Percentiles rank a stretch among this genome's conserved stretches.
These are phyloP conservation scores for Sesbania bispinosa DNA, from an alignment of 306 rosid species.

Conservation along the genomic window DNA sequence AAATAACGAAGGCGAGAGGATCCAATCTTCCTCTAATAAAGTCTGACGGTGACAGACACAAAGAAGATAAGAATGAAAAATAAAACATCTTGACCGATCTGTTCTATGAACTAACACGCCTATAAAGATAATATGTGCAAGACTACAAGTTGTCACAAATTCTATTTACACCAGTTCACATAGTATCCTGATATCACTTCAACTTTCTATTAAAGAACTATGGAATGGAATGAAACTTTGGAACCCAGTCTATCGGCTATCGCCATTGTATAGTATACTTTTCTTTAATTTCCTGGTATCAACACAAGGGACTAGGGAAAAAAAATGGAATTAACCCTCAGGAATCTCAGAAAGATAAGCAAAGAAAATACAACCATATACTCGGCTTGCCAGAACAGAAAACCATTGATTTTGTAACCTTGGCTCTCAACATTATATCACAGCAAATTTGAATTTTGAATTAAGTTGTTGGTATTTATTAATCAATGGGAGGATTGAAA, in stretches of 20 bases:
- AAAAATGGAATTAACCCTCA: constrained; percentile 36
- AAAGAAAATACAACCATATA: constrained; percentile 21
- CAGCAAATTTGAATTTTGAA: constrained; percentile 14
- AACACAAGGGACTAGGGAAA: background rate
- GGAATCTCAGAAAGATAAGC: constrained; percentile 6
- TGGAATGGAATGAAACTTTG: background rate
- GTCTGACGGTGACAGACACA: background rate
- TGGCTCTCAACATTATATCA: constrained; percentile 33
- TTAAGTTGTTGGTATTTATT: constrained; percentile 28
- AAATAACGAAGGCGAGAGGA: background rate
- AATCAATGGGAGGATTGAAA: constrained; percentile 70
- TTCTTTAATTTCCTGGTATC: background rate
- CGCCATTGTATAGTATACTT: background rate
- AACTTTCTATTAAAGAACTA: constrained; percentile 13
- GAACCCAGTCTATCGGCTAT: background rate
- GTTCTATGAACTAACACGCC: background rate
- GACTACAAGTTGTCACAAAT: background rate
- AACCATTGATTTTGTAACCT: constrained; percentile 31
- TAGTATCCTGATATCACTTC: background rate
- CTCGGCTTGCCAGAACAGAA: constrained; percentile 27
- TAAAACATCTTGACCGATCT: background rate
- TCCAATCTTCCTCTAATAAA: background rate
- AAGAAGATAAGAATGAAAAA: background rate
- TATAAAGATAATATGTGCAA: background rate
- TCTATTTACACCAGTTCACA: constrained; percentile 18